These are phyloP conservation scores for Urtica urens DNA, from an alignment of 306 rosid species.

Conservation along the genomic window DNA sequence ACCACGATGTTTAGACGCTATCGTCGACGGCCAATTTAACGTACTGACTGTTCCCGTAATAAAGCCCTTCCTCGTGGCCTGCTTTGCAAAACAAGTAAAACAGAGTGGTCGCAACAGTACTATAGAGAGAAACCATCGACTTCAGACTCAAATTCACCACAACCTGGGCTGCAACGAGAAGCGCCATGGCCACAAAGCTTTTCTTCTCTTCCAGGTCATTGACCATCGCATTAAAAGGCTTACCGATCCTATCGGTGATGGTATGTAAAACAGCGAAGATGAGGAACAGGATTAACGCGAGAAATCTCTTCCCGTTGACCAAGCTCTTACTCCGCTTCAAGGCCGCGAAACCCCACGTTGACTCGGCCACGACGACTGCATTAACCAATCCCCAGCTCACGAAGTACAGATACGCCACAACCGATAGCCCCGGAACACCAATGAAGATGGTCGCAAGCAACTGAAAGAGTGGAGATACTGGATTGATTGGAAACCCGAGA, in stretches of 20 bases:
- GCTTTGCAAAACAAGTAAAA: constrained; percentile 1
- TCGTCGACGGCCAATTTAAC: neutral
- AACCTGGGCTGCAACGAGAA: neutral
- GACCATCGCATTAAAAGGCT: neutral
- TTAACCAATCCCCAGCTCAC: constrained; percentile 19
- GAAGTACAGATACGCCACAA: constrained; percentile 25
- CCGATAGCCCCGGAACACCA: too few relatives aligned
- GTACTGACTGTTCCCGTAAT: neutral
- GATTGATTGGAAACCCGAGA: neutral
- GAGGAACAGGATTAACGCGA: constrained; percentile 17
- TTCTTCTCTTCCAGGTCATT: too few relatives aligned
- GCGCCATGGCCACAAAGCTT: neutral
- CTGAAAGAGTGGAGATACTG: constrained; percentile 16
- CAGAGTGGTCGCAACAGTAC: neutral
- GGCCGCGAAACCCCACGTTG: constrained; percentile 23
- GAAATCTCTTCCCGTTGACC: constrained; percentile 19
- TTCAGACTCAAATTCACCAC: neutral
- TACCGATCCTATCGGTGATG: neutral
- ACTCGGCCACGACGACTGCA: constrained; percentile 24
- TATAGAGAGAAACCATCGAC: neutral
- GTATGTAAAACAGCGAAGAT: constrained; percentile 10
- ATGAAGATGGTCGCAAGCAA: constrained; percentile 1
- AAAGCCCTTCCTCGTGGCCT: too few relatives aligned
- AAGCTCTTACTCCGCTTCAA: constrained; percentile 26
- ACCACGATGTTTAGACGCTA: too few relatives aligned